Base-by-base conservation (phyloP, 805 yeast species). In the Saccharomycopsis vini region DNA sequence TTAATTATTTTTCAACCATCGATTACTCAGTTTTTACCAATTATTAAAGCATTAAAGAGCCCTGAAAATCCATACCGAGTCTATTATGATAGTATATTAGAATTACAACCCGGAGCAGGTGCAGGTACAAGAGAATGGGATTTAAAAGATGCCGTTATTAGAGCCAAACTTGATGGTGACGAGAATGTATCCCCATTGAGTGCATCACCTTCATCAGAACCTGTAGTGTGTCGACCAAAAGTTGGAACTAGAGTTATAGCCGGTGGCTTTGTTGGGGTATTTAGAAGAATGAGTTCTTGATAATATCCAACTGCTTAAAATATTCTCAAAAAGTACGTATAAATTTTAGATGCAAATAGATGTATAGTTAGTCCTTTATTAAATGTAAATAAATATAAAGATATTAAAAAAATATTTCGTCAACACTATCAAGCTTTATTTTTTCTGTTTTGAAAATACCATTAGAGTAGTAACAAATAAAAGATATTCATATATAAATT, bases 51-150 rank as follows among this genome's bases (percentile, higher is more conserved):
- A 2, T 52, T 69, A 12, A 56, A 56, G 37, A 10, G 28, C 13
- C 16, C 21, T 5, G 26, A 32, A 36, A 26, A 18, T 10, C 16
- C 37, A 36, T 16, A 56, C 35, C 60, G 61, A 36, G 49, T 71
- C 23, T 58, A 65, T 10, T 60, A 66, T 47, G 62, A 60, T 3
- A 58, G 62, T 35, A 63, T 71, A 3, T 56, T 64, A 18, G 76
- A 72, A 50, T 45, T 73, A 15, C 51, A 61, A 38, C 69, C 71
- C 12, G 75, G 77, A 4, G 68, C 66, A 28, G 74, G 75, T 2
- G 76, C 75, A 19, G 75, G 75, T 0, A 52, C 72, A 45, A 65
- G 70, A 47, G 73, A 69, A 38, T 73, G 78, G 78, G 76, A 73
- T 48, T 58, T 71, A 1, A 55, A 75, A 39, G 56, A 56, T 30